These are phyloP conservation scores for Phycomyces nitens DNA, from an alignment of 192 early-diverging fungal genomes.

Conservation along the genomic window DNA sequence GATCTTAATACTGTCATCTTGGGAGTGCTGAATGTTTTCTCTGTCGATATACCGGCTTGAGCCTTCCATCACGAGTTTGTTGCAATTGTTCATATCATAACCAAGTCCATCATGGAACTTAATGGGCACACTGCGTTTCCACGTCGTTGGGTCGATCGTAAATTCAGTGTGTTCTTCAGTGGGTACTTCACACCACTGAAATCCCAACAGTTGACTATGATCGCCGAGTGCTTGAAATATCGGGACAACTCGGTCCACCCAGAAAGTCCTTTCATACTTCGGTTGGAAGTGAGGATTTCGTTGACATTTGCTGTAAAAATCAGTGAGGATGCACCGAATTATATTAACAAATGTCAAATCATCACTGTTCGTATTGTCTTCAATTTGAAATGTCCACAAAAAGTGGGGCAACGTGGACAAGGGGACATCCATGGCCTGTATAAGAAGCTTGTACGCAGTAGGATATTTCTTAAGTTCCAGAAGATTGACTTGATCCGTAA, in stretches of 20 bases:
- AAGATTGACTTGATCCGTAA: no score
- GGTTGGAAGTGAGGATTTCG: not conserved
- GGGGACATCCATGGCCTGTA: no score
- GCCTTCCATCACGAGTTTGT: conserved; percentile 5
- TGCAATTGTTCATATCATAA: not conserved
- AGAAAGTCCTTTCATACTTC: not conserved
- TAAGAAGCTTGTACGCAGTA: no score
- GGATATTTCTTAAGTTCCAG: no score
- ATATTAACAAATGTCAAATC: no score
- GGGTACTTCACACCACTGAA: conserved; percentile 14
- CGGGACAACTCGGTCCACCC: conserved; percentile 6
- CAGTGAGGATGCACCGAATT: no score
- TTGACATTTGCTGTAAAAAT: no score
- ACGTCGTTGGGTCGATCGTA: not conserved
- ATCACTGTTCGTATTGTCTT: no score
- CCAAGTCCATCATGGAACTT: conserved; percentile 11
- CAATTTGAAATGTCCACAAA: no score
- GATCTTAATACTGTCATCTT: not conserved
- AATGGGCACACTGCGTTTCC: not conserved
- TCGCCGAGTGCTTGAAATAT: conserved; percentile 4
- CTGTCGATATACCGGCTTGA: conserved; percentile 3
- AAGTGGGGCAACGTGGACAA: no score
- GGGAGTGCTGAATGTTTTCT: conserved; percentile 4
- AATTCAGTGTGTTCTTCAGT: conserved; percentile 10
- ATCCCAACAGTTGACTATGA: conserved; percentile 7